Evolutionary conservation across 2,329 filamentous ascomycete genomes (phyloP).

Genomic region (Hymenoscyphus linearis): DNA sequence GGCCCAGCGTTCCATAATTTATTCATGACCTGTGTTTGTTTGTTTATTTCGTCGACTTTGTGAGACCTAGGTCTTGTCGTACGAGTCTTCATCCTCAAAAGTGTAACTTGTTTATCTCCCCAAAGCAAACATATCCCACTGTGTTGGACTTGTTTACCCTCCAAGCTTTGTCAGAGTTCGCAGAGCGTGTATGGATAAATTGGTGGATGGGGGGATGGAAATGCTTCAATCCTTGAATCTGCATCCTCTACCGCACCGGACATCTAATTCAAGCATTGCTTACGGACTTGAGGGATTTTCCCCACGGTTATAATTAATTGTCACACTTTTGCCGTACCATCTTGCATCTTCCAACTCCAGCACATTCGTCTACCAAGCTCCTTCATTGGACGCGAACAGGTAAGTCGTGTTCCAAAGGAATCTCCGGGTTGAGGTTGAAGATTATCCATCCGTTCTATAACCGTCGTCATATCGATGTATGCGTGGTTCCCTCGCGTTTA

Average conservation of each 20-base stretch:
- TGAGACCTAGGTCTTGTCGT: neutral
- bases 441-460: neutral
- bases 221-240: neutral
- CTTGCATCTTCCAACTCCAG: neutral
- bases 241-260: neutral
- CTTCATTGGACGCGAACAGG: neutral
- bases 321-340: too few species aligned
- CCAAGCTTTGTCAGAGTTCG: neutral
- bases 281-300: neutral
- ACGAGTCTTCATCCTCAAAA: neutral
- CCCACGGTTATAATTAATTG: neutral
- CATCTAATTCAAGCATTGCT: neutral
- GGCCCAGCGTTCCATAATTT: constrained; percentile 15
- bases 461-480: neutral
- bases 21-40: neutral
- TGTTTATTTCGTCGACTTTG: neutral
- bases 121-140: neutral
- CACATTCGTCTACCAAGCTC: neutral
- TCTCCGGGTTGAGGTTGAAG: neutral
- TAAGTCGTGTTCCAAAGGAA: neutral
- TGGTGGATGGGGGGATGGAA: neutral
- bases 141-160: neutral
- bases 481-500: neutral
- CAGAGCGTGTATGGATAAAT: neutral
- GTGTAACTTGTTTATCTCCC: neutral